phyloP scores from a whole-genome alignment of 345 rosid species.

The Dipteronia sinensis region DNA sequence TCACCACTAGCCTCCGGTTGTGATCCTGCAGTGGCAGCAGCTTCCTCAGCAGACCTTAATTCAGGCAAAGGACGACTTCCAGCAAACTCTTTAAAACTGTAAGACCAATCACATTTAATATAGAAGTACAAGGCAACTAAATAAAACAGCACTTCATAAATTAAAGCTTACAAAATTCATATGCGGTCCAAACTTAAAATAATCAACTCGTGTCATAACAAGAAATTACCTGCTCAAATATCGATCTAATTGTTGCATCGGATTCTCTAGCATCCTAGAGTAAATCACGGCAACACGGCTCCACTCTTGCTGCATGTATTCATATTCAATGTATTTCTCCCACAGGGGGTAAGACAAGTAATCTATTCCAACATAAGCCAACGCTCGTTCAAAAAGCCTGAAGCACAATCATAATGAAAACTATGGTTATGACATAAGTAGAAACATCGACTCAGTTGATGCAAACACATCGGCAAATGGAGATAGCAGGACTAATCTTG shows the following conservation, averaged over 20 bases:
- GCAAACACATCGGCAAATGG: conserved; percentile 37
- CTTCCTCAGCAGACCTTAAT: conserved; percentile 74
- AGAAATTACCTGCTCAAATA: conserved; percentile 61
- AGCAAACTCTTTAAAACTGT: conserved; percentile 85
- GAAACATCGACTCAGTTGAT: conserved; percentile 20
- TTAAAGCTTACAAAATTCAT: not conserved
- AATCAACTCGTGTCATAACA: not conserved
- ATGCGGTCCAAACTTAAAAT: not conserved
- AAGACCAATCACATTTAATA: conserved; percentile 20
- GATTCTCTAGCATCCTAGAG: conserved; percentile 81
- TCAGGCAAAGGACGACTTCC: conserved; percentile 81
- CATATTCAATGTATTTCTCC: conserved; percentile 96
- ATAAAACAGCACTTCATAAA: not conserved
- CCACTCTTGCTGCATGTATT: conserved; percentile 92
- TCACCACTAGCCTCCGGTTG: conserved; percentile 48
- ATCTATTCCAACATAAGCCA: conserved; percentile 90
- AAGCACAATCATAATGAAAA: conserved; percentile 27
- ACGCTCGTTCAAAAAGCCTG: conserved; percentile 93
- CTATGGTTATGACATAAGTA: conserved; percentile 23
- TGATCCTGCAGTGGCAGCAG: conserved; percentile 36
- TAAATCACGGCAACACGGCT: conserved; percentile 73
- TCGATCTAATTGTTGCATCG: conserved; percentile 82
- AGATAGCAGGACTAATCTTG: conserved; percentile 48
- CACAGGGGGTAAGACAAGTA: conserved; percentile 78
- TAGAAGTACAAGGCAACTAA: conserved; percentile 13